phyloP scores from a whole-genome alignment of 2,329 filamentous ascomycete species.

The Didymella pinodella region DNA sequence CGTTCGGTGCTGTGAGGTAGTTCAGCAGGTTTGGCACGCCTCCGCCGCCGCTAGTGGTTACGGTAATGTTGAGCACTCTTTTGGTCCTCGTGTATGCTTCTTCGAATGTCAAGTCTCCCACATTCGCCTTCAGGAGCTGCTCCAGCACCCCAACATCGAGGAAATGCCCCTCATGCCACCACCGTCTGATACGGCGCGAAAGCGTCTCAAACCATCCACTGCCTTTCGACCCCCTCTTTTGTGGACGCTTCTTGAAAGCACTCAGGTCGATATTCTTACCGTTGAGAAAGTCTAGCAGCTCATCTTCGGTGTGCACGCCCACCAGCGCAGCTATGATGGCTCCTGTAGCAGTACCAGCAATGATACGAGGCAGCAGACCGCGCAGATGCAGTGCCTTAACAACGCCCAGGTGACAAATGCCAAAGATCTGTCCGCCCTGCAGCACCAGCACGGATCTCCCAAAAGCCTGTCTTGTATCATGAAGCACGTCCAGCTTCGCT shows the following conservation, averaged over 20 bases:
- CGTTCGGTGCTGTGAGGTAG: conserved; percentile 90
- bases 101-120: conserved; percentile 90
- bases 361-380: conserved; percentile 84
- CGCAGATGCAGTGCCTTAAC: conserved; percentile 85
- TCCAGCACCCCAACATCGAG: conserved; percentile 83
- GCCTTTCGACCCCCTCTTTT: conserved; percentile 33
- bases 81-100: conserved; percentile 89
- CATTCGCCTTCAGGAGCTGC: conserved; percentile 82
- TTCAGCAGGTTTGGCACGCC: conserved; percentile 87
- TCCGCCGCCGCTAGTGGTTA: conserved; percentile 75
- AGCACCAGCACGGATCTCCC: conserved; percentile 85
- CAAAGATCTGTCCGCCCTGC: conserved; percentile 91
- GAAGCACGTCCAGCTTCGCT: conserved; percentile 83
- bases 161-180: conserved; percentile 80
- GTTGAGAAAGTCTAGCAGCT: conserved; percentile 77
- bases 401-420: conserved; percentile 87
- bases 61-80: conserved; percentile 88
- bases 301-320: conserved; percentile 84
- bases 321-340: conserved; percentile 89
- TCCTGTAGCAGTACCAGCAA: conserved; percentile 89
- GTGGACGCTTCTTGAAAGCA: conserved; percentile 68
- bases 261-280: conserved; percentile 84
- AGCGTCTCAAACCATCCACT: conserved; percentile 63
- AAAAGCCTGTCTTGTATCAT: conserved; percentile 87
- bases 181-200: conserved; percentile 70